phyloP scores from a whole-genome alignment of 2,329 filamentous ascomycete genomes.

The Aspergillus spinulosporus region DNA sequence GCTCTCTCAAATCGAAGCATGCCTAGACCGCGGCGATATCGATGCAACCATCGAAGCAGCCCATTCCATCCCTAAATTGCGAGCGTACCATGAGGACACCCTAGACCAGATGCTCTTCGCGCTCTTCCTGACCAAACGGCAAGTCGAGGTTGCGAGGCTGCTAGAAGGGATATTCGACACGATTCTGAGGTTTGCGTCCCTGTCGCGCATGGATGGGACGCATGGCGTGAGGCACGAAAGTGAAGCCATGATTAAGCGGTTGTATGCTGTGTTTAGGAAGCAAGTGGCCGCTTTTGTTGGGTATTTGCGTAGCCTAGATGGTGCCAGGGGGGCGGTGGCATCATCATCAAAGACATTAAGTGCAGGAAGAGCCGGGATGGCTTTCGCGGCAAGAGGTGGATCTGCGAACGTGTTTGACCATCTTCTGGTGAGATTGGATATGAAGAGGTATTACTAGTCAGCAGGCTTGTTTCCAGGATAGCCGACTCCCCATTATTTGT shows the following conservation, averaged over 20 bases:
- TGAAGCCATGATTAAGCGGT: slow-evolving; percentile 44
- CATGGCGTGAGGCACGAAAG: slow-evolving; percentile 42
- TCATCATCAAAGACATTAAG: slow-evolving; percentile 30
- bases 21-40: slow-evolving; percentile 52
- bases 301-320: slow-evolving; percentile 66
- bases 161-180: slow-evolving; percentile 74
- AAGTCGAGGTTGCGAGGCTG: slow-evolving; percentile 69
- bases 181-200: slow-evolving; percentile 67
- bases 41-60: slow-evolving; percentile 50
- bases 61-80: slow-evolving; percentile 66
- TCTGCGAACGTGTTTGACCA: slow-evolving; percentile 65
- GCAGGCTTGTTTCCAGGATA: neutral
- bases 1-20: slow-evolving; percentile 62
- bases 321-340: slow-evolving; percentile 57
- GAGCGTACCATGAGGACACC: slow-evolving; percentile 68
- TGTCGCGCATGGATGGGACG: slow-evolving; percentile 38
- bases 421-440: slow-evolving; percentile 68
- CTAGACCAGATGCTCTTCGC: slow-evolving; percentile 74
- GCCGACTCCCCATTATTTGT: neutral
- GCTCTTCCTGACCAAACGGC: slow-evolving; percentile 71
- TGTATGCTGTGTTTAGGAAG: slow-evolving; percentile 68
- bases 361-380: slow-evolving; percentile 26
- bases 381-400: slow-evolving; percentile 35
- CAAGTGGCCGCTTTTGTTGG: slow-evolving; percentile 72
- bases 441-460: slow-evolving; percentile 64